Evolutionary conservation across 345 rosid genomes (phyloP).

Genomic region (Fremontodendron californicum): DNA sequence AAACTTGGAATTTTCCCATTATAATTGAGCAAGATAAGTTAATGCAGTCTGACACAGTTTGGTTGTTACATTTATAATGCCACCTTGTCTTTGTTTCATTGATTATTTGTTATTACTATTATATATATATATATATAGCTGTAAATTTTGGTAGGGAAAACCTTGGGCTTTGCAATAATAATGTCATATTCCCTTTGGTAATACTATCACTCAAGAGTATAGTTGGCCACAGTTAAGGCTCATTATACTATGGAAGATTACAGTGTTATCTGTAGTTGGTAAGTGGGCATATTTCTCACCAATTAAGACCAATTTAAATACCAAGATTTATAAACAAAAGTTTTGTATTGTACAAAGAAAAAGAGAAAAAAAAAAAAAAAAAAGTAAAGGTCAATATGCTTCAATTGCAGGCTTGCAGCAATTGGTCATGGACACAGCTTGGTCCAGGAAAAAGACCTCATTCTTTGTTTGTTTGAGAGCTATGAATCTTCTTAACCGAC

Average conservation of each 20-base stretch:
- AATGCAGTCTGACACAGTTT: slow-evolving; percentile 12
- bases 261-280: too few species aligned
- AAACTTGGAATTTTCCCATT: slow-evolving; percentile 1
- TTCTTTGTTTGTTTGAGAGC: too few species aligned
- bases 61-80: slow-evolving; percentile 12
- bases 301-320: not conserved
- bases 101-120: not conserved
- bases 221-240: not conserved
- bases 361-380: too few species aligned
- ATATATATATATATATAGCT: not conserved
- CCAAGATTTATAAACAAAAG: not conserved
- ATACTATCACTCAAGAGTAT: not conserved
- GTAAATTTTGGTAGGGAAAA: not conserved
- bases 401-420: too few species aligned
- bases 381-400: too few species aligned
- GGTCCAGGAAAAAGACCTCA: not conserved
- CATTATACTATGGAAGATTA: not conserved
- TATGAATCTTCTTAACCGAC: not conserved
- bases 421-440: too few species aligned
- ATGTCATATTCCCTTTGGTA: not conserved
- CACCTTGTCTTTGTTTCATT: not conserved
- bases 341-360: too few species aligned
- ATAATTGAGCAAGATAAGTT: slow-evolving; percentile 4
- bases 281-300: not conserved
- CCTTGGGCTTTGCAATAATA: not conserved